Evolutionary conservation across 768 basidiomycete genomes (phyloP).

Genomic region (Cystobasidium ongulense): DNA sequence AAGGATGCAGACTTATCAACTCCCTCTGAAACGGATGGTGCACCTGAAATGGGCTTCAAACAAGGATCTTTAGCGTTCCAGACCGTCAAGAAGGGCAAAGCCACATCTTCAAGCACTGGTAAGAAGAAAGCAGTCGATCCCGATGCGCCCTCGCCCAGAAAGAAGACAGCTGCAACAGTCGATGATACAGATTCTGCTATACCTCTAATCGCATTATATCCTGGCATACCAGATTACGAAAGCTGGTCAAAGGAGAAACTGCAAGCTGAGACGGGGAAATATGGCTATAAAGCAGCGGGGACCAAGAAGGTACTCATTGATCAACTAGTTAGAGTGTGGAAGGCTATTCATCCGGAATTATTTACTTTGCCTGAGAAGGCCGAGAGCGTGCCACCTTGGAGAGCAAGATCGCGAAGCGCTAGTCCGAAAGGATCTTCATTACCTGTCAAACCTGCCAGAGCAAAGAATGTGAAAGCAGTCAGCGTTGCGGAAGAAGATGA

Average conservation of each 20-base stretch:
- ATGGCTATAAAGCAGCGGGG: conserved; percentile 23
- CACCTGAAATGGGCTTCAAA: not conserved
- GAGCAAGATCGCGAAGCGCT: not conserved
- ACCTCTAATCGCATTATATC: not conserved
- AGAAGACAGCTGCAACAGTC: not conserved
- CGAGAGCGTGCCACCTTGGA: not conserved
- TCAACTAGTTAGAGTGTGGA: conserved; percentile 11
- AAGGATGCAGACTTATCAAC: not conserved
- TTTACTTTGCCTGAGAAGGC: not conserved
- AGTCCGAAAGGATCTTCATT: not conserved
- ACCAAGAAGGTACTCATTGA: conserved; percentile 12
- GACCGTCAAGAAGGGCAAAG: not conserved
- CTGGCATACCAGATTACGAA: conserved; percentile 24
- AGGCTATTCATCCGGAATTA: conserved; percentile 15
- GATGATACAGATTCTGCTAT: not conserved
- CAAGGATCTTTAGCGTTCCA: not conserved
- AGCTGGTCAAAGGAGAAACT: conserved; percentile 22
- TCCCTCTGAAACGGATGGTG: not conserved
- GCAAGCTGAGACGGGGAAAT: conserved; percentile 10
- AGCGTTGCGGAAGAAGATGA: not conserved
- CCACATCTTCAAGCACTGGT: not conserved
- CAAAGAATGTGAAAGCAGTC: not conserved
- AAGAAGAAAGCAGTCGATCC: not conserved
- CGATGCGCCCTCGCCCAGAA: not conserved
- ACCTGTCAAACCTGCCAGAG: not conserved